Base-by-base conservation (phyloP, 306 rosid species). In the Dalbergia cultrata region DNA sequence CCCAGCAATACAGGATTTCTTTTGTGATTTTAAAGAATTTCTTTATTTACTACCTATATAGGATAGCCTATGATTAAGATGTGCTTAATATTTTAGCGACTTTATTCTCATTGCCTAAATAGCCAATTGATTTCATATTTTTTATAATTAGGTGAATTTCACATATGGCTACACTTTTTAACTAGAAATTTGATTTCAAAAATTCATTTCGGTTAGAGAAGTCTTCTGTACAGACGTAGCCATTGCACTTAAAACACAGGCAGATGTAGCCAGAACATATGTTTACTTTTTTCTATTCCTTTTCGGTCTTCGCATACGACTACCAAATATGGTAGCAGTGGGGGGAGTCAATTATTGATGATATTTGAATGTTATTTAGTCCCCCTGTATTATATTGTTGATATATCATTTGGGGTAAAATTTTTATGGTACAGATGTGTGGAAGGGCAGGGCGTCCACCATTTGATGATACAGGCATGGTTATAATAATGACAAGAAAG, bases 401-500 rank as follows among this genome's bases (percentile, higher is more conserved):
- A 26, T 35, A 61, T 67, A 62, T 67, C 17, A 58, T 49, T 37
- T 50, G 22, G 35, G 69, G 70, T 70, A 26, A 81, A 77, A 7
- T 4, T 26, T 63, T 72, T 81, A 16, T 52, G 50, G 16, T 68
- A 85, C 89, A 95, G 99, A 95, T 95, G 99, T 85, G 92, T 7
- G 99, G 99, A 80, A 89, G 99, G 85, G 99, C 99, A 70, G 99
- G 97, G 67, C 94, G 99, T 70, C 99, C 99, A 75, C 99, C 97
- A 49, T 95, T 95, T 82, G 97, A 95, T 90, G 99, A 95, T 76
- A 90, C 97, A 39, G 99, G 99, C 84, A 88, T 88, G 90, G 99
- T 91, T 89, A 76, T 95, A 90, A 93, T 95, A 83, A 95, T 95
- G 99, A 95, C 99, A 86, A 91, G 97, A 88, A 87, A 90, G 88